Percentiles rank a stretch among this genome's conserved stretches.
Conservation (phyloP, 2,329 filamentous ascomycete species). For the Colletotrichum sp. region DNA sequence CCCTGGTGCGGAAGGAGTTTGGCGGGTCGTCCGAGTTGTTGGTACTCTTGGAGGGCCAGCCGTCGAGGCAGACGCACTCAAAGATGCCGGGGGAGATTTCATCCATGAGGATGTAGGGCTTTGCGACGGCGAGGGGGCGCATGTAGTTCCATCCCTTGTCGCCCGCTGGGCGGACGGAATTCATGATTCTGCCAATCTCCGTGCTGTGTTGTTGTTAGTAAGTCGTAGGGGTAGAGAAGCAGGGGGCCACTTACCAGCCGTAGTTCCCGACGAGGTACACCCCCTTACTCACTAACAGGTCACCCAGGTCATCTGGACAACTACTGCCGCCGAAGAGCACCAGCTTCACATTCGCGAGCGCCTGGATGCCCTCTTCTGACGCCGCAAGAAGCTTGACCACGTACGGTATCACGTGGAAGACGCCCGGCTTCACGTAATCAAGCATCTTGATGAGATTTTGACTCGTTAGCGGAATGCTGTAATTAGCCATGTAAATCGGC, state of each 20-base stretch:
- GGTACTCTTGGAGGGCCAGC: conserved; percentile 37
- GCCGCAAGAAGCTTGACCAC: conserved; percentile 56
- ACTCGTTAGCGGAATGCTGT: conserved; percentile 56
- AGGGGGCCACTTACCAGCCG: not conserved
- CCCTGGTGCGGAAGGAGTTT: conserved; percentile 37
- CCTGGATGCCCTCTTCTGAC: conserved; percentile 44
- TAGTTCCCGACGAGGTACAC: not conserved
- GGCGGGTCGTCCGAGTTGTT: conserved; percentile 33
- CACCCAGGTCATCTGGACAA: conserved; percentile 50
- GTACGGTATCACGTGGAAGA: conserved; percentile 55
- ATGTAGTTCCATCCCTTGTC: conserved; percentile 35
- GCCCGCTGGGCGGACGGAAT: conserved; percentile 24
- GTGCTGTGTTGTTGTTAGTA: conserved; percentile 22
- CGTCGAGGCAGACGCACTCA: conserved; percentile 35
- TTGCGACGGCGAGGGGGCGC: conserved; percentile 21
- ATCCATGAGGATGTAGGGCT: not conserved
- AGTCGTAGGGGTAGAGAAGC: not conserved
- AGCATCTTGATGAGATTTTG: conserved; percentile 50
- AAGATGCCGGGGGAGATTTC: conserved; percentile 32
- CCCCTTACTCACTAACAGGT: conserved; percentile 23
- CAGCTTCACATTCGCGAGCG: conserved; percentile 39
- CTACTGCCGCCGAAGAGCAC: conserved; percentile 50
- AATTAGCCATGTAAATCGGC: conserved; percentile 56
- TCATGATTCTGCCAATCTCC: conserved; percentile 30
- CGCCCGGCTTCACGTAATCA: conserved; percentile 29